These are phyloP conservation scores for Zygotorulaspora mrakii DNA, from an alignment of 1,139 yeast species.

Conservation along the genomic window DNA sequence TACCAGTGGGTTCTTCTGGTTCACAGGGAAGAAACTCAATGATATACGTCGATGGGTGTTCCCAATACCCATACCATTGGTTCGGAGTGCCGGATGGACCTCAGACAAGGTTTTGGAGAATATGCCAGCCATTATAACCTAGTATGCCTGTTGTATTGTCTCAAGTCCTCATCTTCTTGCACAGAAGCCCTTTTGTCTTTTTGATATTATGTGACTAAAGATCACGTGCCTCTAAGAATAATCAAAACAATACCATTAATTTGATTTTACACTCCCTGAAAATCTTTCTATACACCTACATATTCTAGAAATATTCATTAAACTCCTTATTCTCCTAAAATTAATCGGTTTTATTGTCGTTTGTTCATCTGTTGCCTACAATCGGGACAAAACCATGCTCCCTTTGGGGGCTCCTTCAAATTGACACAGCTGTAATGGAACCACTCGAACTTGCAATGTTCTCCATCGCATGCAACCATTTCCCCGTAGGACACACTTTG, in stretches of 20 bases:
- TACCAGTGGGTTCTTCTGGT: conserved; percentile 64
- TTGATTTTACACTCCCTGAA: too few relatives aligned
- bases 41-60: conserved; percentile 45
- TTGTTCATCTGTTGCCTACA: conserved; percentile 41
- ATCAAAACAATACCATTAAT: too few relatives aligned
- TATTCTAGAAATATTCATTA: too few relatives aligned
- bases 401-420: conserved; percentile 61
- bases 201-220: background rate
- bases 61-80: conserved; percentile 42
- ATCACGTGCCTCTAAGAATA: background rate
- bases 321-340: too few relatives aligned
- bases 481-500: conserved; percentile 67
- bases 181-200: background rate
- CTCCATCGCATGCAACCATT: conserved; percentile 79
- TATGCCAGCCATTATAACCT: conserved; percentile 24
- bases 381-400: conserved; percentile 72
- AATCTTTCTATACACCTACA: too few relatives aligned
- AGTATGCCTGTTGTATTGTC: background rate
- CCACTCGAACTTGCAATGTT: conserved; percentile 68
- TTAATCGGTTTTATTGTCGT: conserved; percentile 28
- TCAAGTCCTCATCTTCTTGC: background rate
- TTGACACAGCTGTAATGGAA: conserved; percentile 78
- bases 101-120: conserved; percentile 34
- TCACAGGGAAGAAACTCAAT: conserved; percentile 62
- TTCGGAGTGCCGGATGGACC: conserved; percentile 38